Evolutionary conservation across 2,329 filamentous ascomycete genomes (phyloP), one percentile per base, ranked within the genome.

Genomic region (Cordyceps javanica): DNA sequence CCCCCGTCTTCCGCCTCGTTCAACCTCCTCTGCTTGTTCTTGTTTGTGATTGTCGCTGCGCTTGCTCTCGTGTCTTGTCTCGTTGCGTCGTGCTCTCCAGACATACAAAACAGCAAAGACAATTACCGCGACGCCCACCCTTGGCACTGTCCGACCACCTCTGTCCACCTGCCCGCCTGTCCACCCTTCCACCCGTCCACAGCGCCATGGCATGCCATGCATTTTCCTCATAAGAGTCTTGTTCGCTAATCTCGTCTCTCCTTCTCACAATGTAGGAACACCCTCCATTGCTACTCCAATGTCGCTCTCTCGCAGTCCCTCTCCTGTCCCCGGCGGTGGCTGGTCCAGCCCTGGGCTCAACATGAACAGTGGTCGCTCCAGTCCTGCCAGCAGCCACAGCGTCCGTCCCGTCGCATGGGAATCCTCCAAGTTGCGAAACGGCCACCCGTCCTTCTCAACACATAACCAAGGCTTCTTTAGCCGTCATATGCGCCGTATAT

Each of bases 301-400:
- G 92, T 89, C 89, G 64, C 76, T 93, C 62, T 94, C 91, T 64
- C 86, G 91, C 74, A 95, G 90, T 69, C 90, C 92, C 52, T 96
- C 91, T 57, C 93, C 92, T 61, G 82, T 85, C 62, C 88, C 86
- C 61, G 88, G 89, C 66, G 91, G 90, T 69, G 91, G 91, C 65
- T 97, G 93, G 92, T 85, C 90, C 58, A 94, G 88, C 73, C 91
- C 89, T 57, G 90, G 87, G 62, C 80, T 90, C 68, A 88, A 84
- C 68, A 85, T 88, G 60, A 85, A 83, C 62, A 90, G 87, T 70
- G 87, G 87, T 61, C 81, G 82, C 63, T 83, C 84, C 38, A 91
- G 86, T 69, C 88, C 89, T 64, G 75, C 73, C 67, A 80, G 72
- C 69, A 73, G 76, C 58, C 82, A 79, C 69, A 80, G 81, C 19